These are phyloP conservation scores for Aegilops longissima DNA, from an alignment of 176 grass and related monocot species.

Conservation along the genomic window DNA sequence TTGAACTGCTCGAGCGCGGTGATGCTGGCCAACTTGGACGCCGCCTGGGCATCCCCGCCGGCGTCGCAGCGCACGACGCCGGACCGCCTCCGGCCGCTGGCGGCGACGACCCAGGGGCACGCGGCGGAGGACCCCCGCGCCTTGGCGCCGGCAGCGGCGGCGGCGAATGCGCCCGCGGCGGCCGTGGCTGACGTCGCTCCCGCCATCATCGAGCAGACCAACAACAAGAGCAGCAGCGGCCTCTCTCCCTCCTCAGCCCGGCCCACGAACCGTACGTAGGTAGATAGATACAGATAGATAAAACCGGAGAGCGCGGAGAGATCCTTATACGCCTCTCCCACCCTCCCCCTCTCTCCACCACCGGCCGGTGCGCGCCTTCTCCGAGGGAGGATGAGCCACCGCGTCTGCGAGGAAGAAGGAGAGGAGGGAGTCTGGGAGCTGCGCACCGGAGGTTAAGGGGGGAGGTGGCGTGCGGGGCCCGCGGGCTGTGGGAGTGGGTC, in stretches of 20 bases:
- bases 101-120: constrained; percentile 36
- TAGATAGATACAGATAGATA: not conserved
- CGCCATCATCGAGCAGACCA: constrained; percentile 49
- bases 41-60: constrained; percentile 48
- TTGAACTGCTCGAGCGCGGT: constrained; percentile 94
- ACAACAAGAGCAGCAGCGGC: not conserved
- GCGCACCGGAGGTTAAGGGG: constrained; percentile 14
- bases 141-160: constrained; percentile 31
- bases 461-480: constrained; percentile 34
- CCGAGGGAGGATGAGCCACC: not conserved
- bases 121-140: not conserved
- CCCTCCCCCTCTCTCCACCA: not conserved
- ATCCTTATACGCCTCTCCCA: constrained; percentile 16
- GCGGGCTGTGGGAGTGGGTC: not conserved
- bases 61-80: constrained; percentile 68
- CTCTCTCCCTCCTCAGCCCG: not conserved
- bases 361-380: not conserved
- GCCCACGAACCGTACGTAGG: not conserved
- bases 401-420: not conserved
- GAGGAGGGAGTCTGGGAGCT: not conserved
- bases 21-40: constrained; percentile 52
- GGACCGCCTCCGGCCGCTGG: constrained; percentile 30
- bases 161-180: constrained; percentile 47
- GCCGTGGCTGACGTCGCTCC: constrained; percentile 48
- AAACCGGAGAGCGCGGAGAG: not conserved